phyloP scores from a whole-genome alignment of 352 stramenopile species.

The Phytophthora aleatoria region DNA sequence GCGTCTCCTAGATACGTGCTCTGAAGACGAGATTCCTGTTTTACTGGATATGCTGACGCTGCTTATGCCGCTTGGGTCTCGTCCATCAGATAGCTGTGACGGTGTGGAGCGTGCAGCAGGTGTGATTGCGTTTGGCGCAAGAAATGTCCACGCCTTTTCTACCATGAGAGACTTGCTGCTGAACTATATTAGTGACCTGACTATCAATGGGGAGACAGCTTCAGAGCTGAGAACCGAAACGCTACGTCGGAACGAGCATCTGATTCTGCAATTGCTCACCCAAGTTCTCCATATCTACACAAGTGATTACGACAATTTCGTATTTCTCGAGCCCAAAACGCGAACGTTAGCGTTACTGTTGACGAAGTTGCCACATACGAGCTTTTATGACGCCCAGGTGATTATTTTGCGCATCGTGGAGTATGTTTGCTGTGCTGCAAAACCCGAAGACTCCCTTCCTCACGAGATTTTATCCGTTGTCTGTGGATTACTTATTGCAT shows the following conservation, averaged over 20 bases:
- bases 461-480: slow-evolving; percentile 70
- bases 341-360: slow-evolving; percentile 71
- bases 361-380: slow-evolving; percentile 61
- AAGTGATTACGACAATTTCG: slow-evolving; percentile 73
- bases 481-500: slow-evolving; percentile 68
- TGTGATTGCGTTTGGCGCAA: slow-evolving; percentile 49
- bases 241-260: slow-evolving; percentile 42
- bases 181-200: slow-evolving; percentile 44
- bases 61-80: slow-evolving; percentile 62
- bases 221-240: slow-evolving; percentile 2
- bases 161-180: slow-evolving; percentile 71
- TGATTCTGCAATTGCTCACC: slow-evolving; percentile 66
- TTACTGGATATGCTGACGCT: slow-evolving; percentile 61
- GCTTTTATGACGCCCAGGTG: slow-evolving; percentile 60
- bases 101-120: slow-evolving; percentile 33
- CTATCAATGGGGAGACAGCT: slow-evolving; percentile 7
- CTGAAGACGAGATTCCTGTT: slow-evolving; percentile 44
- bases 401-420: slow-evolving; percentile 83
- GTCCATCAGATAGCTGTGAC: slow-evolving; percentile 42
- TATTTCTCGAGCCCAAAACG: slow-evolving; percentile 71
- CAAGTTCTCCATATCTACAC: slow-evolving; percentile 77
- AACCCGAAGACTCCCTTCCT: slow-evolving; percentile 44
- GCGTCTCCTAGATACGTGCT: slow-evolving; percentile 44
- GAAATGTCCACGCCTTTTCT: slow-evolving; percentile 70
- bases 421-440: slow-evolving; percentile 69